phyloP scores from a whole-genome alignment of 495 filamentous ascomycete species.

The Hyaloscypha variabilis region DNA sequence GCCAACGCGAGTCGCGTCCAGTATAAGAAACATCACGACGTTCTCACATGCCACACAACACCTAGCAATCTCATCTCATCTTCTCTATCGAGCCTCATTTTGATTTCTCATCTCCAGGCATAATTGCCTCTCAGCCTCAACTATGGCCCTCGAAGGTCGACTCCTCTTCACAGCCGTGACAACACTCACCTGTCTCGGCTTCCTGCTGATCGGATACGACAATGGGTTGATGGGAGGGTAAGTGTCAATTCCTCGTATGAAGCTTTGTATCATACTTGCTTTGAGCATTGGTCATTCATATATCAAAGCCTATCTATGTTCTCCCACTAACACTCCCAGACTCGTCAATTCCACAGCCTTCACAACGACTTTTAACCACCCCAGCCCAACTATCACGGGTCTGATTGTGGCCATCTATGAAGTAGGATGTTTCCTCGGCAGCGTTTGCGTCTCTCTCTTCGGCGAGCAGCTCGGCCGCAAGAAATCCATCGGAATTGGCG shows the following conservation, averaged over 20 bases:
- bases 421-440: constrained; percentile 75
- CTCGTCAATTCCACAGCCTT: constrained; percentile 33
- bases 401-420: constrained; percentile 40
- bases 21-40: not conserved
- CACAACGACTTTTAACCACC: constrained; percentile 33
- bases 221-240: constrained; percentile 37
- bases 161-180: constrained; percentile 24
- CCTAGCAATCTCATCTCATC: not conserved
- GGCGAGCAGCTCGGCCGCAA: constrained; percentile 70
- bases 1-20: not conserved
- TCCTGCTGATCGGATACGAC: constrained; percentile 38
- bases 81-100: not conserved
- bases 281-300: too few species aligned
- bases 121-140: not conserved
- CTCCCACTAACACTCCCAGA: constrained; percentile 3
- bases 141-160: constrained; percentile 24
- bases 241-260: too few species aligned
- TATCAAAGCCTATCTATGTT: too few species aligned
- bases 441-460: constrained; percentile 61
- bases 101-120: not conserved
- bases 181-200: constrained; percentile 33
- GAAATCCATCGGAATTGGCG: constrained; percentile 68
- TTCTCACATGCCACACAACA: too few species aligned
- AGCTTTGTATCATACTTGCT: too few species aligned
- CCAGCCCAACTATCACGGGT: constrained; percentile 35